phyloP scores from a whole-genome alignment of 139 green algal genomes.

The Chlamydomonas eustigma region DNA sequence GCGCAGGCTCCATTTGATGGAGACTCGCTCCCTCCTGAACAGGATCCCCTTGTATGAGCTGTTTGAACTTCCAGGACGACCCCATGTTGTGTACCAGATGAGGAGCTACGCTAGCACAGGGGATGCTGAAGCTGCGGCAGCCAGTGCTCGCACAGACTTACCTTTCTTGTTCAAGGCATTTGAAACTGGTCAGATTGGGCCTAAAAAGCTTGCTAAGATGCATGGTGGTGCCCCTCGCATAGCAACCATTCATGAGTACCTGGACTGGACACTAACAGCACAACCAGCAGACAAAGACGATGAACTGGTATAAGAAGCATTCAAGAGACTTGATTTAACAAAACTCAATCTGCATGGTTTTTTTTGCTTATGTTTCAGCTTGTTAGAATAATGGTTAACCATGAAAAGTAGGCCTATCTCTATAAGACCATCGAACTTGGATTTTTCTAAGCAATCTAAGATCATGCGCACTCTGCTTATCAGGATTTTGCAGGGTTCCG shows the following conservation, averaged over 20 bases:
- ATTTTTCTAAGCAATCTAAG: too few relatives aligned
- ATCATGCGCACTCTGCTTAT: too few relatives aligned
- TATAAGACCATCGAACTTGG: too few relatives aligned
- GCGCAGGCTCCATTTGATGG: slow-evolving; percentile 18
- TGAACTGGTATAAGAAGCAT: slow-evolving; percentile 67
- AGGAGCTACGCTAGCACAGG: slow-evolving; percentile 40
- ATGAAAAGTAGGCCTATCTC: background rate
- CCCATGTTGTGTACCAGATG: slow-evolving; percentile 64
- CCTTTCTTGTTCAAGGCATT: slow-evolving; percentile 92
- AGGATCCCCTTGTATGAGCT: slow-evolving; percentile 46
- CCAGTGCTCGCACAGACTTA: slow-evolving; percentile 40
- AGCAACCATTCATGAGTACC: slow-evolving; percentile 92
- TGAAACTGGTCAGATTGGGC: slow-evolving; percentile 73
- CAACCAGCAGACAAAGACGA: slow-evolving; percentile 53
- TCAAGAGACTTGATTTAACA: background rate
- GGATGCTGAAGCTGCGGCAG: slow-evolving; percentile 19
- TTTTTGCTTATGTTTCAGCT: too few relatives aligned
- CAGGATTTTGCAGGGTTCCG: slow-evolving; percentile 91
- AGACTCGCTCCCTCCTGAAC: slow-evolving; percentile 36
- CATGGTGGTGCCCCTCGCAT: slow-evolving; percentile 59
- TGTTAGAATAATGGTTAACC: background rate
- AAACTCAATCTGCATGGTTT: too few relatives aligned
- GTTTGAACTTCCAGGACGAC: slow-evolving; percentile 70
- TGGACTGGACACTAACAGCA: slow-evolving; percentile 90
- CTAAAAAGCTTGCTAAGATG: slow-evolving; percentile 56